These are phyloP conservation scores for Wallacemonas collosoma DNA, from an alignment of 208 protist species.

Conservation along the genomic window DNA sequence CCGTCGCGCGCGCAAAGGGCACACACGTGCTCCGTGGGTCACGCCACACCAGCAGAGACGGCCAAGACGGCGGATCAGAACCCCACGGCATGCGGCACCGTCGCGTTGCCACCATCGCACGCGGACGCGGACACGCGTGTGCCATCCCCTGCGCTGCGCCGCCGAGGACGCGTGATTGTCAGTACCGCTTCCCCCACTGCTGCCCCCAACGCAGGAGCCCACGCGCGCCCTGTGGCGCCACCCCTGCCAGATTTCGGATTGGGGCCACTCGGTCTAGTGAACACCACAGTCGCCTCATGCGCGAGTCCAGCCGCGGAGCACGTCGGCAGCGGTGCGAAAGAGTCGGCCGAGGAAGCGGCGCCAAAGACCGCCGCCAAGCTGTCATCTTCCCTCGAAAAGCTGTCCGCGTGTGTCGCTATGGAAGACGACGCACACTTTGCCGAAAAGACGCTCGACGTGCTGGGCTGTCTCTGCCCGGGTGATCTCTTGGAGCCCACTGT, in stretches of 20 bases:
- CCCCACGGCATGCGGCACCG: too few species aligned
- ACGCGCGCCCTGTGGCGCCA: background rate
- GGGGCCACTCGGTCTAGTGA: background rate
- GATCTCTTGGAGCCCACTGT: background rate
- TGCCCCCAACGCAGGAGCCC: background rate
- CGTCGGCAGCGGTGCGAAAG: too few species aligned
- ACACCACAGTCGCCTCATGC: too few species aligned
- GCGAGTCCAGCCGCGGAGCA: too few species aligned
- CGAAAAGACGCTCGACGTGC: background rate
- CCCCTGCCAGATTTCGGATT: background rate
- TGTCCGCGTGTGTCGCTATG: background rate
- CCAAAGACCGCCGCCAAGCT: too few species aligned
- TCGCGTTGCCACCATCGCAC: background rate
- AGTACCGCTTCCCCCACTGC: background rate
- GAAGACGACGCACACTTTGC: background rate
- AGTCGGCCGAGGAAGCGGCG: too few species aligned
- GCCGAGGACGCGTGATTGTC: slow-evolving; percentile 3
- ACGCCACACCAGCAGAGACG: too few species aligned
- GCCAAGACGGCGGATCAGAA: too few species aligned
- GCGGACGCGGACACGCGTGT: background rate
- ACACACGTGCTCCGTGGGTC: too few species aligned
- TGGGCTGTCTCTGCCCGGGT: background rate
- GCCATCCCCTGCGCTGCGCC: background rate
- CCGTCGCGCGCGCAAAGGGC: background rate
- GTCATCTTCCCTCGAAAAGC: too few species aligned